Percentiles rank a stretch among this genome's conserved stretches.
phyloP scores from a whole-genome alignment of 2,329 filamentous ascomycete species.

The Tolypocladium tundrense region DNA sequence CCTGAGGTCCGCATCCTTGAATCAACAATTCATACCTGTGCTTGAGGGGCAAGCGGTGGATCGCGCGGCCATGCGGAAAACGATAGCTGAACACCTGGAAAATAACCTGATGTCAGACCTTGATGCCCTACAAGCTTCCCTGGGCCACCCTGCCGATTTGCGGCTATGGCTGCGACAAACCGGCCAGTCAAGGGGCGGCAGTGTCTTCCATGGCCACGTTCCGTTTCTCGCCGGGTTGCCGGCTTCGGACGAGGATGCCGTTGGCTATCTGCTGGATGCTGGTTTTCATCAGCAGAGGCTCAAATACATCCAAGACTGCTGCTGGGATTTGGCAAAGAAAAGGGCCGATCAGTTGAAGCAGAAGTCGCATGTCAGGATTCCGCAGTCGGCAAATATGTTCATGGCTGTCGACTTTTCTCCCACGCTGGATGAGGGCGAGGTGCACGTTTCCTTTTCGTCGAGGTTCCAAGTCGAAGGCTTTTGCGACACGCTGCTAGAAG shows the following conservation, averaged over 20 bases:
- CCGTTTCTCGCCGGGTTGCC: slow-evolving; percentile 42
- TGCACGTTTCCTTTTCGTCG: slow-evolving; percentile 59
- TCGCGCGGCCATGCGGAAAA: slow-evolving; percentile 29
- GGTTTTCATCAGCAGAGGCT: slow-evolving; percentile 47
- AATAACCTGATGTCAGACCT: slow-evolving; percentile 42
- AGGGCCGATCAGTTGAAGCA: slow-evolving; percentile 44
- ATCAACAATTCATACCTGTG: slow-evolving; percentile 60
- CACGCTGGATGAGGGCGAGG: slow-evolving; percentile 51
- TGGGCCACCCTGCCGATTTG: slow-evolving; percentile 39
- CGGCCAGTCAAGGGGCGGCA: slow-evolving; percentile 20
- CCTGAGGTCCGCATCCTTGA: slow-evolving; percentile 41
- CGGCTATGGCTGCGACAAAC: slow-evolving; percentile 43
- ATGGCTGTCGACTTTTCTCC: slow-evolving; percentile 61
- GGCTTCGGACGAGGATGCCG: slow-evolving; percentile 34
- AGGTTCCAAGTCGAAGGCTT: slow-evolving; percentile 48
- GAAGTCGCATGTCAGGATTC: slow-evolving; percentile 50
- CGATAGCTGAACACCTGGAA: slow-evolving; percentile 38
- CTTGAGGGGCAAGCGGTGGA: slow-evolving; percentile 49
- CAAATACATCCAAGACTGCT: slow-evolving; percentile 36
- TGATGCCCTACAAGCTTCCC: slow-evolving; percentile 36
- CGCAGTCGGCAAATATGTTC: slow-evolving; percentile 49
- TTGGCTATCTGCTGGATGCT: slow-evolving; percentile 44
- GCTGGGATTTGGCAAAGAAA: slow-evolving; percentile 33
- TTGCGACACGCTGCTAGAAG: slow-evolving; percentile 42
- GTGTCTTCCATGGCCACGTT: slow-evolving; percentile 27